Percentiles rank a stretch among this genome's conserved stretches.
Conservation (phyloP, 2,329 filamentous ascomycete genomes). For the Epichloe coenophiala region DNA sequence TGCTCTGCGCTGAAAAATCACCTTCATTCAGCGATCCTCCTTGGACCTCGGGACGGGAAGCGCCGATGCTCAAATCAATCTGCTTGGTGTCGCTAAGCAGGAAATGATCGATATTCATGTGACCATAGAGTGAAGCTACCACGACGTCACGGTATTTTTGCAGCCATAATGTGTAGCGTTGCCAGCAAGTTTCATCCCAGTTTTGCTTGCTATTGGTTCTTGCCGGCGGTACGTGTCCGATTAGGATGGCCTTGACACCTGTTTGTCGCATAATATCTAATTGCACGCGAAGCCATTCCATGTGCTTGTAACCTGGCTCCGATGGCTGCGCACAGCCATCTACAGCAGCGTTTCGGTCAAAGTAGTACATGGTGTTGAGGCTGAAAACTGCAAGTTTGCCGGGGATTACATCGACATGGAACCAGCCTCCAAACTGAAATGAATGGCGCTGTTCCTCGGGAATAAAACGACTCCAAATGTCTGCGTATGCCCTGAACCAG, state of each 20-base stretch:
- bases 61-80: slow-evolving; percentile 43
- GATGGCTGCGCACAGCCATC: slow-evolving; percentile 70
- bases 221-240: slow-evolving; percentile 86
- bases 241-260: slow-evolving; percentile 87
- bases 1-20: slow-evolving; percentile 51
- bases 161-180: slow-evolving; percentile 88
- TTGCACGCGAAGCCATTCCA: slow-evolving; percentile 91
- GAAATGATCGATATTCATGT: slow-evolving; percentile 99
- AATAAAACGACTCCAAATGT: slow-evolving; percentile 77
- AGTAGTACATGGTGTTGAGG: slow-evolving; percentile 94
- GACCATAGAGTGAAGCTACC: slow-evolving; percentile 66
- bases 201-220: slow-evolving; percentile 70
- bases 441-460: slow-evolving; percentile 84
- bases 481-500: slow-evolving; percentile 65
- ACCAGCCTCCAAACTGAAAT: slow-evolving; percentile 90
- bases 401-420: slow-evolving; percentile 82
- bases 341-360: slow-evolving; percentile 81
- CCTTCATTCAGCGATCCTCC: slow-evolving; percentile 24
- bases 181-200: slow-evolving; percentile 98
- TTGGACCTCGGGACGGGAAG: slow-evolving; percentile 8
- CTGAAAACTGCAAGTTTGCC: slow-evolving; percentile 78
- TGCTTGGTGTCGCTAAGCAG: slow-evolving; percentile 76
- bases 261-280: slow-evolving; percentile 68
- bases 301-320: slow-evolving; percentile 84
- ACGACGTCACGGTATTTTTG: slow-evolving; percentile 85